These are phyloP conservation scores for Beauveria sp. DNA, from an alignment of 2,329 filamentous ascomycete species.

Conservation along the genomic window DNA sequence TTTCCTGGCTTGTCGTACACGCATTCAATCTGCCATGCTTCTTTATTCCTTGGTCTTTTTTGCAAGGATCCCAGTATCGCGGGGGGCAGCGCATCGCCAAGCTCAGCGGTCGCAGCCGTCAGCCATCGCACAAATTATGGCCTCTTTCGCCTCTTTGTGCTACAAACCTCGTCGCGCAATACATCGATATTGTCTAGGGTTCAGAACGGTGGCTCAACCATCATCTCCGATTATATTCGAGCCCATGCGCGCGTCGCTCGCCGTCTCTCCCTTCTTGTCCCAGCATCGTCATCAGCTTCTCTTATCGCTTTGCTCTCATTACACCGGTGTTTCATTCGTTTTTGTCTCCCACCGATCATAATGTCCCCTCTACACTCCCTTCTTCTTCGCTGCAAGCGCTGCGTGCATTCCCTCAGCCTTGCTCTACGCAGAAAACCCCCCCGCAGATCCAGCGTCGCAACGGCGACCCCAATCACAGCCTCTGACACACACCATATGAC, in stretches of 20 bases:
- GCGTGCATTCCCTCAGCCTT: background rate
- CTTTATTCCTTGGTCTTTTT: background rate
- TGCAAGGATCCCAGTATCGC: background rate
- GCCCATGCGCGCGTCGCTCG: background rate
- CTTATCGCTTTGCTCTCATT: background rate
- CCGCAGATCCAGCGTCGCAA: background rate
- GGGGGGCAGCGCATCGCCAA: background rate
- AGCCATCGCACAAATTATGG: constrained; percentile 3
- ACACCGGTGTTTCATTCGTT: background rate
- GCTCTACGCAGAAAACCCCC: background rate
- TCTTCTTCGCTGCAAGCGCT: constrained; percentile 5
- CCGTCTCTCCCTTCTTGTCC: background rate
- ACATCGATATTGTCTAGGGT: constrained; percentile 4
- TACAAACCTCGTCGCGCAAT: background rate
- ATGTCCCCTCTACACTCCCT: background rate
- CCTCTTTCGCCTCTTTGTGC: constrained; percentile 11
- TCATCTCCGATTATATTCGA: background rate
- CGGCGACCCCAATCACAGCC: background rate
- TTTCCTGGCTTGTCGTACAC: background rate
- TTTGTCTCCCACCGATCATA: background rate
- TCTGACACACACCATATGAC: constrained; percentile 22
- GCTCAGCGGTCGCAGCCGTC: background rate
- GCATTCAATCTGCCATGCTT: background rate
- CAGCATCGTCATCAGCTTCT: background rate
- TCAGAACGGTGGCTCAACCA: background rate